Evolutionary conservation across 2,329 filamentous ascomycete genomes (phyloP).

Genomic region (Bertia moriformis): DNA sequence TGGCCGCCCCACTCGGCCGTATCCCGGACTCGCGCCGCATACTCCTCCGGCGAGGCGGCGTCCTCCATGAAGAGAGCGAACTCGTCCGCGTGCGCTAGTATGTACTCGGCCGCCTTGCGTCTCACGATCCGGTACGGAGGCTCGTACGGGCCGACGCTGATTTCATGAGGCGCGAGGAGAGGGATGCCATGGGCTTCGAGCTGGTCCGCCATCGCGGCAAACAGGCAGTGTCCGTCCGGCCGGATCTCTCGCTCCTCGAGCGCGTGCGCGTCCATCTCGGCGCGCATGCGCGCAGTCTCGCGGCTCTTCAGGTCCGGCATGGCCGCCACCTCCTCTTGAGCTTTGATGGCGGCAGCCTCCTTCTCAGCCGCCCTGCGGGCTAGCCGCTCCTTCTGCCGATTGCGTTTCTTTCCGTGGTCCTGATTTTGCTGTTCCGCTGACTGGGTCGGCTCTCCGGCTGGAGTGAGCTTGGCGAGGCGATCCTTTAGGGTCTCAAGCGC

Average conservation of each 20-base stretch:
- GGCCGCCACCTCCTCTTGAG: slow-evolving; percentile 58
- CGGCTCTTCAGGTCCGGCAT: slow-evolving; percentile 60
- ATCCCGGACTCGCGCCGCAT: slow-evolving; percentile 63
- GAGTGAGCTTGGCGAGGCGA: too few relatives aligned
- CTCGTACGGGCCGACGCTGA: slow-evolving; percentile 5
- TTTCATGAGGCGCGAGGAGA: slow-evolving; percentile 4
- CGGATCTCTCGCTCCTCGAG: slow-evolving; percentile 66
- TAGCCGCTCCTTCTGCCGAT: slow-evolving; percentile 79
- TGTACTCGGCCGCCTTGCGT: slow-evolving; percentile 62
- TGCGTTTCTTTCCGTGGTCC: slow-evolving; percentile 54
- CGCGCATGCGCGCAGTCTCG: slow-evolving; percentile 58
- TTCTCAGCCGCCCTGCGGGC: slow-evolving; percentile 79
- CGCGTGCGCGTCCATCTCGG: slow-evolving; percentile 44
- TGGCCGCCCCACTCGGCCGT: slow-evolving; percentile 96
- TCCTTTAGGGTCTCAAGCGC: too few relatives aligned
- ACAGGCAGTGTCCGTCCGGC: slow-evolving; percentile 93
- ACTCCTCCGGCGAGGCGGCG: slow-evolving; percentile 60
- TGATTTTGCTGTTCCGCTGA: slow-evolving; percentile 8
- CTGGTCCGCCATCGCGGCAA: slow-evolving; percentile 81
- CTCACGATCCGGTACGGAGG: slow-evolving; percentile 54
- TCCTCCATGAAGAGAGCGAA: slow-evolving; percentile 78
- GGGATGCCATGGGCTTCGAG: slow-evolving; percentile 31
- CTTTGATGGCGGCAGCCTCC: slow-evolving; percentile 52
- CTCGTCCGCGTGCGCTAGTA: slow-evolving; percentile 58
- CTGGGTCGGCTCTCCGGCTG: slow-evolving; percentile 7